Evolutionary conservation across 345 rosid genomes (phyloP), one percentile per base, ranked within the genome.

Genomic region (Draba incana): DNA sequence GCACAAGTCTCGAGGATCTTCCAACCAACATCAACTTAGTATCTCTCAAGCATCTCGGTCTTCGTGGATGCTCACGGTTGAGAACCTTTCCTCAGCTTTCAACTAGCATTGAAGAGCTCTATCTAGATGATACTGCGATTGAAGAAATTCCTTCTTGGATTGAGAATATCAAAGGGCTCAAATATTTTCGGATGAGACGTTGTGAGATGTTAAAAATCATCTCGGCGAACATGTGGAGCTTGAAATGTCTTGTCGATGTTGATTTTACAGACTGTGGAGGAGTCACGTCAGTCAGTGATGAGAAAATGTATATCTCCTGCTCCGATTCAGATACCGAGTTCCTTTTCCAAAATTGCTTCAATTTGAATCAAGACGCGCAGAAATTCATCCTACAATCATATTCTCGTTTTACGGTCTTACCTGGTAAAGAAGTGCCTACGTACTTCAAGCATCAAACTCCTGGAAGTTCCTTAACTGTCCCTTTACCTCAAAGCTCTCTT

Each of bases 191-290:
- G 42, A 8, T 70, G 55, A 6, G 0, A 2, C 1, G 54, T 3
- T 64, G 75, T 23, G 12, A 1, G 9, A 58, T 3, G 6, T 48
- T 76, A 15, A 15, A 6, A 35, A 37, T 10, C 5, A 69, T 76
- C 24, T 61, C 71, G 48, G 55, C 14, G 10, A 62, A 39, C 35
- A 16, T 69, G 23, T 11, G 46, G 20, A 31, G 30, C 12, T 62
- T 51, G 44, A 43, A 44, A 44, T 46, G 23, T 13, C 56, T 69
- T 0, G 0, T 25, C 14, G 7, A 25, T 58, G 43, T 33, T 27
- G 44, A 30, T 61, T 61, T 24, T 8, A 64, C 4, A 2, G 30
- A 42, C 0, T 79, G 82, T 64, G 14, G 3, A 20, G 24, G 52
- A 20, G 10, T 48, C 28, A 48, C 28, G 10, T 4, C 4, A 10